These are phyloP conservation scores for Naganishia liquefaciens DNA, from an alignment of 1,284 basidiomycete genomes.

Conservation along the genomic window DNA sequence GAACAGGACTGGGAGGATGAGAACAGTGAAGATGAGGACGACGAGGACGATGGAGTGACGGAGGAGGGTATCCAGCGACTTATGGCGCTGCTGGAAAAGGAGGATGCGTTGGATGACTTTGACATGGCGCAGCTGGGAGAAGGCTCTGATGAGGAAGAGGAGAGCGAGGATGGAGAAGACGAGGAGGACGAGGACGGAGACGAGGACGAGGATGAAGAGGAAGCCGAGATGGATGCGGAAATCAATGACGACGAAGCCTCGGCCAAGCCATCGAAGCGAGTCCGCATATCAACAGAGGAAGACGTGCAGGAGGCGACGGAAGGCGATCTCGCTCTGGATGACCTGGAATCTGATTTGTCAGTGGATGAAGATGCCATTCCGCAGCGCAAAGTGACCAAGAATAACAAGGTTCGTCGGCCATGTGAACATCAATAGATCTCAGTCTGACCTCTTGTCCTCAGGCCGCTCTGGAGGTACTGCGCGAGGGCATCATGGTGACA, in stretches of 20 bases:
- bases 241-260: slow-evolving; percentile 15
- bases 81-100: slow-evolving; percentile 34
- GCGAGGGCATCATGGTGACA: slow-evolving; percentile 74
- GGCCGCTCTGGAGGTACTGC: slow-evolving; percentile 78
- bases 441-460: slow-evolving; percentile 45
- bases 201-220: slow-evolving; percentile 36
- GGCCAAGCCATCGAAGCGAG: slow-evolving; percentile 4
- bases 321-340: slow-evolving; percentile 67
- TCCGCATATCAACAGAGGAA: slow-evolving; percentile 17
- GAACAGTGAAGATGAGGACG: slow-evolving; percentile 42
- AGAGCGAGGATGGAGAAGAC: slow-evolving; percentile 44
- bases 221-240: slow-evolving; percentile 32
- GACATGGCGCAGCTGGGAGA: slow-evolving; percentile 35
- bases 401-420: slow-evolving; percentile 67
- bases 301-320: slow-evolving; percentile 53
- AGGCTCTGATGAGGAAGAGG: slow-evolving; percentile 40
- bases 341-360: slow-evolving; percentile 62
- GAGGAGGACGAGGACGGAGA: slow-evolving; percentile 38
- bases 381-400: slow-evolving; percentile 74
- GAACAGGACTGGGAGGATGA: slow-evolving; percentile 34
- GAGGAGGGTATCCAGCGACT: slow-evolving; percentile 36
- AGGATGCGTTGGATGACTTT: slow-evolving; percentile 35
- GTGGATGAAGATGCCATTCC: slow-evolving; percentile 77
- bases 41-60: slow-evolving; percentile 40
- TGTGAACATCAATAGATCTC: background rate